Base-by-base conservation (phyloP, 2,329 filamentous ascomycete species). In the Hirsutella minnesotensis region DNA sequence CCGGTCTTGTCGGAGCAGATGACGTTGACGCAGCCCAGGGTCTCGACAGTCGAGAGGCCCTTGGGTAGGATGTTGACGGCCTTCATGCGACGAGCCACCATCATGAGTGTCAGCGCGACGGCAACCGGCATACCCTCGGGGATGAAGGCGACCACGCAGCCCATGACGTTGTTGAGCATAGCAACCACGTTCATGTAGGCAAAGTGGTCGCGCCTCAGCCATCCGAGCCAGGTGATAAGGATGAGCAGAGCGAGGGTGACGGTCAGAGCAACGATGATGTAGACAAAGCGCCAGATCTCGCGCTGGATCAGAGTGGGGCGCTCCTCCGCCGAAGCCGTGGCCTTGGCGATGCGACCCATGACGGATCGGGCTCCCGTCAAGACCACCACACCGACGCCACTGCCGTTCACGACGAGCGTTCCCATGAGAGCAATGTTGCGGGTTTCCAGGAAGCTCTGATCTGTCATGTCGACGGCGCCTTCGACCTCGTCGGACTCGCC, bases 81-180 rank as follows among this genome's bases (percentile, higher is more conserved):
- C 52, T 67, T 68, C 65, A 68, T 68, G 31, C 54, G 60, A 15
- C 57, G 54, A 3, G 65, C 65, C 0, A 67, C 58, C 56, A 67
- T 61, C 61, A 67, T 63, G 1, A 68, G 54, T 0, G 64, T 67
- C 24, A 66, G 45, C 0, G 63, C 58, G 1, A 65, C 63, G 9
- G 52, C 62, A 5, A 64, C 59, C 1, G 63, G 63, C 54, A 66
- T 60, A 30, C 63, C 63, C 44, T 66, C 63, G 0, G 63, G 61
- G 5, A 65, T 62, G 38, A 62, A 64, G 2, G 61, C 62, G 3
- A 65, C 61, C 16, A 67, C 49, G 16, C 63, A 66, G 15, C 63
- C 63, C 60, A 69, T 67, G 41, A 65, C 63, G n/a, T 67, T 63
- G 54, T 66, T 64, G 1, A 69, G 54, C 60, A 68, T 67, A 0